phyloP scores from a whole-genome alignment of 1,139 yeast species.

The Yamadazyma kanchanaburiensis region DNA sequence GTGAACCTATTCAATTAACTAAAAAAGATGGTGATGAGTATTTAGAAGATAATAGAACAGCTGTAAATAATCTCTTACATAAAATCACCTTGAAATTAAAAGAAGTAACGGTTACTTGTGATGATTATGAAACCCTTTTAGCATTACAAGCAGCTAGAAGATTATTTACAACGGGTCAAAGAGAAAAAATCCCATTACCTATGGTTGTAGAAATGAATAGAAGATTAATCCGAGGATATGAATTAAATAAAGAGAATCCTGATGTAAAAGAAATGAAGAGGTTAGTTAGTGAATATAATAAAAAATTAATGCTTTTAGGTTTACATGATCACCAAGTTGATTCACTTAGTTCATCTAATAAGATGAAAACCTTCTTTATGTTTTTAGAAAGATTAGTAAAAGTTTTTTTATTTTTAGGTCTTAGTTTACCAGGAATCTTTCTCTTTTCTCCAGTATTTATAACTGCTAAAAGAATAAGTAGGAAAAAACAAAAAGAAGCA shows the following conservation, averaged over 20 bases:
- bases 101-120: conserved; percentile 88
- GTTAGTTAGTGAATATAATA: conserved; percentile 35
- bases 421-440: conserved; percentile 42
- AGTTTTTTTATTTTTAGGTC: conserved; percentile 30
- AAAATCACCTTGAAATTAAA: conserved; percentile 71
- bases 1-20: conserved; percentile 76
- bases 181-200: conserved; percentile 38
- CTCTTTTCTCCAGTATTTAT: conserved; percentile 46
- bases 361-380: conserved; percentile 22
- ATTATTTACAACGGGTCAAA: conserved; percentile 32
- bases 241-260: conserved; percentile 30
- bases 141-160: conserved; percentile 82
- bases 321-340: conserved; percentile 47
- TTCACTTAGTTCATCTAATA: conserved; percentile 25
- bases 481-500: conserved; percentile 37
- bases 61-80: conserved; percentile 69
- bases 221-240: conserved; percentile 38
- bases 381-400: conserved; percentile 28
- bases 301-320: conserved; percentile 29
- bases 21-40: conserved; percentile 64
- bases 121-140: conserved; percentile 89
- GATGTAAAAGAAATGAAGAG: conserved; percentile 32
- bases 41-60: conserved; percentile 54
- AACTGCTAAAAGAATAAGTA: conserved; percentile 32
- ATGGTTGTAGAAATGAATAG: conserved; percentile 47